A percentile compares a stretch with the other conserved stretches of the same genome.
phyloP scores from a whole-genome alignment of 495 filamentous ascomycete species.

The Xylaria longipes region DNA sequence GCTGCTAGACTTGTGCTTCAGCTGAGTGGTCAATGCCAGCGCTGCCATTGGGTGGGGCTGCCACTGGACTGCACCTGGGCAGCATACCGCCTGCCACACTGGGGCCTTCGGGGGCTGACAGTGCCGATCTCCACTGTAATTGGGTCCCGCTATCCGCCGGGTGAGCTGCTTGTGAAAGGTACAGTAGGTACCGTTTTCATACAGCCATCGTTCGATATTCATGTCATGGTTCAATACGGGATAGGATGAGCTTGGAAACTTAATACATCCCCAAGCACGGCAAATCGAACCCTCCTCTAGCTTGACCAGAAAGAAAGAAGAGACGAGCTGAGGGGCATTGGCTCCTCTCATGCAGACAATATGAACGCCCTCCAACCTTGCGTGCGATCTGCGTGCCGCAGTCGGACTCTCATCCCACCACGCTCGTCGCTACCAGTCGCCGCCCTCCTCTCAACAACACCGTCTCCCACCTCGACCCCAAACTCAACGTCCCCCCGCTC shows the following conservation, averaged over 20 bases:
- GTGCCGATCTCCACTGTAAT: slow-evolving; percentile 2
- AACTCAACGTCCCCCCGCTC: background rate
- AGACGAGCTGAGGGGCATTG: background rate
- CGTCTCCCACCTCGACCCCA: background rate
- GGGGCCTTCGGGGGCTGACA: background rate
- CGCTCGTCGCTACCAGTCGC: background rate
- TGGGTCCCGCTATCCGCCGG: background rate
- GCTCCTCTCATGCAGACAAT: slow-evolving; percentile 7
- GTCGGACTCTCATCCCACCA: slow-evolving; percentile 12
- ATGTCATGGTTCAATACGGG: background rate
- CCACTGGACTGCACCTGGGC: background rate
- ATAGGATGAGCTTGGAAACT: background rate
- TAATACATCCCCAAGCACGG: background rate
- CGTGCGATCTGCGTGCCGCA: slow-evolving; percentile 18
- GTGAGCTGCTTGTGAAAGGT: background rate
- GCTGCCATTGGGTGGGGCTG: slow-evolving; percentile 1
- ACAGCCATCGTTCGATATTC: slow-evolving; percentile 7
- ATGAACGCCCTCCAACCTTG: slow-evolving; percentile 20
- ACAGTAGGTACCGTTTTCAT: background rate
- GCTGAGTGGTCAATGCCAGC: slow-evolving; percentile 11
- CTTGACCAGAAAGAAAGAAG: background rate
- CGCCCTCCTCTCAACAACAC: slow-evolving; percentile 2
- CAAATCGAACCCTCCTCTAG: background rate
- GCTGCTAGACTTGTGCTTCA: slow-evolving; percentile 10
- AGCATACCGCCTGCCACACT: slow-evolving; percentile 7